Base-by-base conservation (phyloP, 176 grass and related monocot species). In the Rhynchospora tenuis region DNA sequence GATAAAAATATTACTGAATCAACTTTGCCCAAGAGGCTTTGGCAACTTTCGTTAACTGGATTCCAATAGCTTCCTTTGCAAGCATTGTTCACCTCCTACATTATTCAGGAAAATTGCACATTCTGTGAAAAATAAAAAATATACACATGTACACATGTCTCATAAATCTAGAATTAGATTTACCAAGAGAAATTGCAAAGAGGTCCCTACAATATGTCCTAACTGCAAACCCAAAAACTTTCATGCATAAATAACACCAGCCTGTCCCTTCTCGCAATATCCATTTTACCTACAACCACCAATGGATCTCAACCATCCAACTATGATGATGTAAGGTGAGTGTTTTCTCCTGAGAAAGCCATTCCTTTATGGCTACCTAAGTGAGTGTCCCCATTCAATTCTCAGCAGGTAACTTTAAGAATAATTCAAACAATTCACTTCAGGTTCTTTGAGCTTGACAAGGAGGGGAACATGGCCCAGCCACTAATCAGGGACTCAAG, bases 11-110 rank as follows among this genome's bases (percentile, higher is more conserved):
- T 90, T 90, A 98, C 95, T 87, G 7, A 52, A 81, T 98, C 86
- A 48, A 98, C 72, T 86, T 87, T 85, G 5, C 9, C 4, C 47
- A 98, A 46, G 11, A 59, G 84, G 0, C 1, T 64, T 83, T 88
- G 59, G 9, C 95, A 98, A 42, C 45, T 64, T 0, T 12, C 8
- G 19, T 58, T 84, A 27, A 19, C 57, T 38, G 27, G 9, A 61
- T 95, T 98, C 95, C 95, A 98, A 57, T 93, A 98, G 68, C 82
- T 95, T 73, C 92, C 95, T 43, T 90, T 19, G 24, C 95, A 98
- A 5, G 91, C 86, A 60, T 42, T 84, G 76, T 64, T 44, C 62
- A 89, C 90, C 57, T 91, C 88, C 95, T 98, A 84, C 75, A 87
- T 86, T 52, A 54, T 51, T 75, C 24, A 52, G 72, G 28, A 75